Percentiles rank a stretch among this genome's conserved stretches.
Conservation (phyloP, 2,329 filamentous ascomycete genomes). For the Fusarium palustre region DNA sequence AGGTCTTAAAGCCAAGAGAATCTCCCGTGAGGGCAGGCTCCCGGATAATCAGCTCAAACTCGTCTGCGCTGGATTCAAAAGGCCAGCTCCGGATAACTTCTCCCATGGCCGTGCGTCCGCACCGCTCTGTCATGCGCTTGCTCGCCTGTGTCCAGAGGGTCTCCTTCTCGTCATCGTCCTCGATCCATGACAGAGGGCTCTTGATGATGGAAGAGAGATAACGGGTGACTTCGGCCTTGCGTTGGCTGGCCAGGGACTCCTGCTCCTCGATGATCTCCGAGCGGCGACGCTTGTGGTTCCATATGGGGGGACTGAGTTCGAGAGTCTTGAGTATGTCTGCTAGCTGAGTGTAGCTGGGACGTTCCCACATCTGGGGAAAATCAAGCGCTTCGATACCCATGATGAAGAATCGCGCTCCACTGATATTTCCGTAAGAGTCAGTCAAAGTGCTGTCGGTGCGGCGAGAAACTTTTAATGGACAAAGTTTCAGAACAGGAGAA, state of each 20-base stretch:
- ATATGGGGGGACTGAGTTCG: conserved; percentile 74
- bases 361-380: conserved; percentile 85
- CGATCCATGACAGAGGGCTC: conserved; percentile 75
- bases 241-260: conserved; percentile 55
- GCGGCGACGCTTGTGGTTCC: conserved; percentile 64
- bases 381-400: conserved; percentile 61
- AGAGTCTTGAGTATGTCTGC: conserved; percentile 74
- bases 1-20: conserved; percentile 92
- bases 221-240: conserved; percentile 65
- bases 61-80: conserved; percentile 54
- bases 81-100: conserved; percentile 68
- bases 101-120: conserved; percentile 75
- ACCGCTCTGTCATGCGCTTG: conserved; percentile 83
- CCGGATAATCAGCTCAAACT: conserved; percentile 76
- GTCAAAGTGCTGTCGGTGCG: conserved; percentile 16
- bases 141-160: conserved; percentile 83
- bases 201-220: conserved; percentile 78
- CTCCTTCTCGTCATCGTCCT: conserved; percentile 74
- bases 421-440: background rate
- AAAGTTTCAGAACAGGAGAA: conserved; percentile 1
- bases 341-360: conserved; percentile 74
- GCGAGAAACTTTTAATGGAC: conserved; percentile 14
- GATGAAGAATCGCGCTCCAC: background rate
- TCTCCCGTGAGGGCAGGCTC: conserved; percentile 92
- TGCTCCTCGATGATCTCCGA: conserved; percentile 57